Evolutionary conservation across 305 asterid genomes (phyloP).

Genomic region (Fraxinus xanthoxyloides): DNA sequence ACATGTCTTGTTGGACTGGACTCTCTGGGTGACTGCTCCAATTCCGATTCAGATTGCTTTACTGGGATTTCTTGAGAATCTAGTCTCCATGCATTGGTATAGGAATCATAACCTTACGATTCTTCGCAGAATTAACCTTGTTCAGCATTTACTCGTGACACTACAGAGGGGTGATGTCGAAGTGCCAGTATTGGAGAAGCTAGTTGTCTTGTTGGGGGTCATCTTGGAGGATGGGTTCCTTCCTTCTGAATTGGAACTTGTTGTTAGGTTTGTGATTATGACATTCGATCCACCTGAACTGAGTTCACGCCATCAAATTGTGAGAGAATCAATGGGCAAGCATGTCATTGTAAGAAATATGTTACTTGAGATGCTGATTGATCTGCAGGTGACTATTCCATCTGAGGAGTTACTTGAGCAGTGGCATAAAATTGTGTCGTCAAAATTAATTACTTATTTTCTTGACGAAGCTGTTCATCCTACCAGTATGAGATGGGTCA

Average conservation of each 20-base stretch:
- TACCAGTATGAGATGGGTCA: conserved; percentile 99
- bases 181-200: conserved; percentile 92
- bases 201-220: conserved; percentile 90
- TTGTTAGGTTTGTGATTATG: conserved; percentile 95
- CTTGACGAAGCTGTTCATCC: conserved; percentile 99
- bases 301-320: conserved; percentile 56
- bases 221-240: conserved; percentile 98
- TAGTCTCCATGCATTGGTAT: conserved; percentile 99
- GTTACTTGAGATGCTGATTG: conserved; percentile 99
- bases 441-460: conserved; percentile 83
- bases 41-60: conserved; percentile 85
- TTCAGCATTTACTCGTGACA: conserved; percentile 93
- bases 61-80: conserved; percentile 97
- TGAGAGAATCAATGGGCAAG: conserved; percentile 94
- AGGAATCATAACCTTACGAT: conserved; percentile 97
- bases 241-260: conserved; percentile 94
- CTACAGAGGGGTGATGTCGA: conserved; percentile 99
- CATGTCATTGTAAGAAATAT: conserved; percentile 97
- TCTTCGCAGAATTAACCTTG: conserved; percentile 95
- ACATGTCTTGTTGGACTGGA: conserved; percentile 99
- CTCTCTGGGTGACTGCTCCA: conserved; percentile 95
- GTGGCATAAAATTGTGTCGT: conserved; percentile 98
- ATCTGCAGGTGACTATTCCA: conserved; percentile 91
- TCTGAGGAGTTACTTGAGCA: conserved; percentile 98
- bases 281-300: conserved; percentile 96